Percentiles rank a stretch among this genome's conserved stretches.
Conservation (phyloP, 352 stramenopile genomes). For the Phytophthora aleatoria region DNA sequence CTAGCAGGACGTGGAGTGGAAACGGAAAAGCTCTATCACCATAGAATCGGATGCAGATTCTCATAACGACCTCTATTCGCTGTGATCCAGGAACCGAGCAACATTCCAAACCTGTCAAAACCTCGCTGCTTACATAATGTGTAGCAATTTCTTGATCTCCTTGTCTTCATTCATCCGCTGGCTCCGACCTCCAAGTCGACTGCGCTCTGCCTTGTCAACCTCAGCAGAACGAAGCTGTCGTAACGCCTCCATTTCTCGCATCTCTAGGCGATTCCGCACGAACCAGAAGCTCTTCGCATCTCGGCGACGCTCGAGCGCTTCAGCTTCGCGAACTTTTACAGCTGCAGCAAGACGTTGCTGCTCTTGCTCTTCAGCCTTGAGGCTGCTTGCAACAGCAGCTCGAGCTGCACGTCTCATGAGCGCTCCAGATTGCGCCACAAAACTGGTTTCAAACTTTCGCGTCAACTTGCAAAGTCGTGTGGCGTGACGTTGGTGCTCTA, state of each 20-base stretch:
- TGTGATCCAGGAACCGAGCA: no score
- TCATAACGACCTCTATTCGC: neutral
- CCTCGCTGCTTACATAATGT: conserved; percentile 44
- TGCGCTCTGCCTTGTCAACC: conserved; percentile 28
- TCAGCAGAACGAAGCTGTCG: conserved; percentile 29
- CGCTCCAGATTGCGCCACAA: conserved; percentile 60
- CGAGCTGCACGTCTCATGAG: conserved; percentile 71
- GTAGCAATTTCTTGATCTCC: conserved; percentile 71
- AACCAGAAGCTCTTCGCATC: conserved; percentile 78
- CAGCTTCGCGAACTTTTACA: conserved; percentile 41
- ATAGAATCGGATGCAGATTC: conserved; percentile 13
- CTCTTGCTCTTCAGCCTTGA: conserved; percentile 41
- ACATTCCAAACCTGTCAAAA: neutral
- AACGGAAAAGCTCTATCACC: neutral
- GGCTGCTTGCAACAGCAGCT: conserved; percentile 38
- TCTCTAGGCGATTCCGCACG: conserved; percentile 57
- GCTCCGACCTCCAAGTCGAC: conserved; percentile 28
- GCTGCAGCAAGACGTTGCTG: conserved; percentile 29
- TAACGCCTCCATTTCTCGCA: conserved; percentile 34
- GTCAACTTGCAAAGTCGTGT: conserved; percentile 49
- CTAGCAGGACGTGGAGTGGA: neutral
- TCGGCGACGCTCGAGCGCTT: conserved; percentile 45
- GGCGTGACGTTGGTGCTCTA: conserved; percentile 58
- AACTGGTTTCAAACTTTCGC: conserved; percentile 53
- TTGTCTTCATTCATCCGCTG: conserved; percentile 66